Conservation (phyloP, 768 basidiomycete species). For the Candolleomyces efflorescens region DNA sequence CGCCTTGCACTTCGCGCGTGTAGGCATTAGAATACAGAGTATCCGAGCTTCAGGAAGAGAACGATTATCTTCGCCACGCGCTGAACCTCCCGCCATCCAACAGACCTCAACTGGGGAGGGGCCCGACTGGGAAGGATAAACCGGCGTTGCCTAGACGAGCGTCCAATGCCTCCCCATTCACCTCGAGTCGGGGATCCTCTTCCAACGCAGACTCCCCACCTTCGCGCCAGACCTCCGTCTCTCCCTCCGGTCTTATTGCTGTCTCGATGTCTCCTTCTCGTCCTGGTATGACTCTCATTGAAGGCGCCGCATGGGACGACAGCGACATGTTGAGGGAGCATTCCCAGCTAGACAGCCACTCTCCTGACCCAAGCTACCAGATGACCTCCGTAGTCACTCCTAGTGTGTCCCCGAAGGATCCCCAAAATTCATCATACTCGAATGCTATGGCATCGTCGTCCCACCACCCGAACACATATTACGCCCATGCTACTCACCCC, state of each 20-base stretch:
- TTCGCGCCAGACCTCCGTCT: conserved; percentile 58
- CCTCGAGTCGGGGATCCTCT: conserved; percentile 41
- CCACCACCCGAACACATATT: too few species aligned
- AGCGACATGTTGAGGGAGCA: conserved; percentile 14
- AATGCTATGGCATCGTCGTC: too few species aligned
- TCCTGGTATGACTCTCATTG: conserved; percentile 44
- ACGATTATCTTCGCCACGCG: conserved; percentile 63
- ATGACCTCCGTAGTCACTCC: too few species aligned
- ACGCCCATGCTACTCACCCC: too few species aligned
- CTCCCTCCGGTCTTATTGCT: conserved; percentile 49
- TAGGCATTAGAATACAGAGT: conserved; percentile 83
- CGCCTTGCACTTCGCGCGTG: conserved; percentile 31
- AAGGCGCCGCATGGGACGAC: conserved; percentile 49
- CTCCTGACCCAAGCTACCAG: too few species aligned
- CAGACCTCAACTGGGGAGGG: conserved; percentile 71
- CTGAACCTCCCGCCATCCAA: conserved; percentile 72
- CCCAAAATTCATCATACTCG: too few species aligned
- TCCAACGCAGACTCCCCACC: conserved; percentile 36
- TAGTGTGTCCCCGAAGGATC: too few species aligned
- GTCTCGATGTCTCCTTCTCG: conserved; percentile 44
- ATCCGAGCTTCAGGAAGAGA: conserved; percentile 81
- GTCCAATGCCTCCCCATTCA: conserved; percentile 24
- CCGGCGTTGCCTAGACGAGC: conserved; percentile 36
- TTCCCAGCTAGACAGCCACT: too few species aligned
- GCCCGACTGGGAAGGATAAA: conserved; percentile 85